phyloP scores from a whole-genome alignment of 768 basidiomycete species.

The Tylopilus rubrobrunneus region DNA sequence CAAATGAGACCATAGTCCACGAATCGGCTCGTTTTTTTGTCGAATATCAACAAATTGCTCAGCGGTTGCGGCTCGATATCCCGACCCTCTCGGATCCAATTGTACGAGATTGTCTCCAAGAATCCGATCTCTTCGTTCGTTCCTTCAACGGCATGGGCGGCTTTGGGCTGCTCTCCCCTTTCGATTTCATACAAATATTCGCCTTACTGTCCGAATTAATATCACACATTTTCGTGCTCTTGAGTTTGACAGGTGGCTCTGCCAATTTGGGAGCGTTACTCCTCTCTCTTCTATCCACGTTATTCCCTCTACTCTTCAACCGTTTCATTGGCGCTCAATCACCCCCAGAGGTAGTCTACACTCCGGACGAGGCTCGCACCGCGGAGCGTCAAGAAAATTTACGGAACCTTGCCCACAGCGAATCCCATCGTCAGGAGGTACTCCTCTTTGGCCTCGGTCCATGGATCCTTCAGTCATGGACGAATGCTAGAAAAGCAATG shows the following conservation, averaged over 20 bases:
- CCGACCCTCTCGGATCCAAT: conserved; percentile 73
- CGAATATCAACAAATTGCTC: conserved; percentile 76
- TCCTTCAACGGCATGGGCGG: conserved; percentile 72
- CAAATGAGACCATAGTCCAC: conserved; percentile 71
- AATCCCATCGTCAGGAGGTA: conserved; percentile 74
- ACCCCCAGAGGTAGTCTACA: conserved; percentile 43
- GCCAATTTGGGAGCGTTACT: conserved; percentile 55
- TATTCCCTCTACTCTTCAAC: conserved; percentile 56
- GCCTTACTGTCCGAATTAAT: conserved; percentile 66
- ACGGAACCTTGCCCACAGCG: conserved; percentile 72
- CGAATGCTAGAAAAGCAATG: conserved; percentile 55
- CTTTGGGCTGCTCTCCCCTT: conserved; percentile 76
- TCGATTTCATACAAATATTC: conserved; percentile 74
- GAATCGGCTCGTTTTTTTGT: conserved; percentile 70
- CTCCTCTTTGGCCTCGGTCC: conserved; percentile 78
- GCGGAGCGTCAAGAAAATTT: conserved; percentile 72
- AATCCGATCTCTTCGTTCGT: conserved; percentile 80
- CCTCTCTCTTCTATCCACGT: conserved; percentile 57
- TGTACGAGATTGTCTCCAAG: conserved; percentile 75
- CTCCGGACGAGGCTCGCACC: conserved; percentile 55
- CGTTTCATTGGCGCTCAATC: conserved; percentile 43
- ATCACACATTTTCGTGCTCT: conserved; percentile 67
- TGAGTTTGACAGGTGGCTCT: conserved; percentile 53
- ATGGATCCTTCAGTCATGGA: conserved; percentile 83
- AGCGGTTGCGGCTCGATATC: conserved; percentile 71